Conservation (phyloP, 1,284 basidiomycete genomes). For the Coriolopsis trogii region DNA sequence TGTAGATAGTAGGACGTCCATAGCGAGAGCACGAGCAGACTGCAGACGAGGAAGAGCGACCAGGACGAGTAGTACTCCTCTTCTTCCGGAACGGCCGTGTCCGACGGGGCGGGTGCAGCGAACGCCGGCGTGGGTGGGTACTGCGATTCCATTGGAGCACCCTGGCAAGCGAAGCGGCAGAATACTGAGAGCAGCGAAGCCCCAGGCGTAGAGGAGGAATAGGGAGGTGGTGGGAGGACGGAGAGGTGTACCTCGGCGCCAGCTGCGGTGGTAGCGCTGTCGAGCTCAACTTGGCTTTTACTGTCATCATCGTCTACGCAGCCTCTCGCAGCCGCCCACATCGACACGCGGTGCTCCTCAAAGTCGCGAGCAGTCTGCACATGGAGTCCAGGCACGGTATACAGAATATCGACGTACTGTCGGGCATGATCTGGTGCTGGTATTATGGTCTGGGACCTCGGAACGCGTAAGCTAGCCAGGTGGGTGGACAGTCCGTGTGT, state of each 20-base stretch:
- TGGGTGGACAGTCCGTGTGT: no score
- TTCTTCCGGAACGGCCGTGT: slow-evolving; percentile 59
- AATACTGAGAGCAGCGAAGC: slow-evolving; percentile 18
- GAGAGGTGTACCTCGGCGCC: slow-evolving; percentile 14
- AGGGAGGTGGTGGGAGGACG: slow-evolving; percentile 12
- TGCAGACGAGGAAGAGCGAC: slow-evolving; percentile 94
- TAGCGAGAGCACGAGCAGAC: slow-evolving; percentile 92
- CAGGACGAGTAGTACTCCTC: slow-evolving; percentile 93
- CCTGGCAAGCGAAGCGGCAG: not conserved
- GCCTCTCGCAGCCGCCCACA: no score
- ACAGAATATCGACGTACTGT: no score
- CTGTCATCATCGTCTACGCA: not conserved
- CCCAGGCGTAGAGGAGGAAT: slow-evolving; percentile 8
- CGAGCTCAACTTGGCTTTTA: not conserved
- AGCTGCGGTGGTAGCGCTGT: slow-evolving; percentile 12
- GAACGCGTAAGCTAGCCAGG: no score
- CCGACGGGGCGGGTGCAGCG: slow-evolving; percentile 25
- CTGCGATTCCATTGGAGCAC: slow-evolving; percentile 18
- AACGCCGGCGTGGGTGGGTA: slow-evolving; percentile 21
- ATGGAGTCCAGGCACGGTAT: no score
- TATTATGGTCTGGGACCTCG: no score
- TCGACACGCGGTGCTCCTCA: no score
- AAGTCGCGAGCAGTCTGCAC: no score
- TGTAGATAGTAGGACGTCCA: slow-evolving; percentile 98
- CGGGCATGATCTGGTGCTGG: no score